These are phyloP conservation scores for Phytopythium boreale DNA, from an alignment of 352 stramenopile species.

Conservation along the genomic window DNA sequence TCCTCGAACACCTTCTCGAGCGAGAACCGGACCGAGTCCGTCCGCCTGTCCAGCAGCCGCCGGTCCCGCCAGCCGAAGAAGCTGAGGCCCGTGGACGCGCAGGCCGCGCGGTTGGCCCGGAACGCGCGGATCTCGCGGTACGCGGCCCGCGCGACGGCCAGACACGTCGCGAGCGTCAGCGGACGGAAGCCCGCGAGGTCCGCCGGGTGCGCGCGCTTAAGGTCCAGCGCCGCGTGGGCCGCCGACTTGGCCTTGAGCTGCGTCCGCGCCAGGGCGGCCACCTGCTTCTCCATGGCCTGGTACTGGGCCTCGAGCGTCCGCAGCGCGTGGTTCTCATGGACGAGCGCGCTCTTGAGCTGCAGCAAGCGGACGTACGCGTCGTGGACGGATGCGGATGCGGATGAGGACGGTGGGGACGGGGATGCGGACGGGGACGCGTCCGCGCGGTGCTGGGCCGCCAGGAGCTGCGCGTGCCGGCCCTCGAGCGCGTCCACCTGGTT, in stretches of 20 bases:
- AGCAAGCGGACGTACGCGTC: constrained; percentile 48
- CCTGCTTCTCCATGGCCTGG: constrained; percentile 45
- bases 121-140: constrained; percentile 53
- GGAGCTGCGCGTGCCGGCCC: constrained; percentile 38
- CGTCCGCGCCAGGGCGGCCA: constrained; percentile 28
- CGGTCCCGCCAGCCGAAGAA: constrained; percentile 69
- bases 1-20: constrained; percentile 60
- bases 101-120: constrained; percentile 36
- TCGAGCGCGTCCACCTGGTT: constrained; percentile 36
- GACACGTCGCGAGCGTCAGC: constrained; percentile 40
- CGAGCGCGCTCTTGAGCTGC: constrained; percentile 41
- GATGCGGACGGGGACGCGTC: constrained; percentile 24
- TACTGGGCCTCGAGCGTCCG: constrained; percentile 39
- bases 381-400: constrained; percentile 6
- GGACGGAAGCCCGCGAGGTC: constrained; percentile 31
- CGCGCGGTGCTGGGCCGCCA: constrained; percentile 23
- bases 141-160: constrained; percentile 37
- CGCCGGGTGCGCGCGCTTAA: constrained; percentile 36
- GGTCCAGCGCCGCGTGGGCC: constrained; percentile 20
- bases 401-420: not conserved
- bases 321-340: constrained; percentile 56
- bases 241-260: constrained; percentile 37
- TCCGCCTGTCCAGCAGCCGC: constrained; percentile 35
- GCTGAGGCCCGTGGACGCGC: constrained; percentile 49
- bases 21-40: constrained; percentile 59